phyloP scores from a whole-genome alignment of 2,329 filamentous ascomycete genomes.

The Fusarium sp. region DNA sequence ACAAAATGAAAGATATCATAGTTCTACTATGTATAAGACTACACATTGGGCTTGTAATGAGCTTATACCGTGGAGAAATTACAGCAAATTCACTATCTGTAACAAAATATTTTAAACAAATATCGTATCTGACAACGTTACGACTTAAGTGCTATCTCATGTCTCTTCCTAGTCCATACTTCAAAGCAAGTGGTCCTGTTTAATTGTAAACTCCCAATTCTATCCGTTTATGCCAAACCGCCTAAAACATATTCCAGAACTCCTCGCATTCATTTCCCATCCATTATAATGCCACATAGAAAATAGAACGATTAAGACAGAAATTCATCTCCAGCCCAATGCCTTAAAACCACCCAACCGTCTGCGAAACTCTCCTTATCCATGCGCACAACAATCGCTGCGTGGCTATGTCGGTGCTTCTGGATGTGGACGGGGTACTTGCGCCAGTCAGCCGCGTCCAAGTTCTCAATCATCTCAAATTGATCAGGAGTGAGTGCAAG shows the following conservation, averaged over 20 bases:
- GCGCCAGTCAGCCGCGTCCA: slow-evolving; percentile 76
- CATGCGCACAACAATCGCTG: slow-evolving; percentile 86
- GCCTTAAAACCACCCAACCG: slow-evolving; percentile 80
- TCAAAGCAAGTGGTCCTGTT: not conserved
- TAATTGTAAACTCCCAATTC: slow-evolving; percentile 9
- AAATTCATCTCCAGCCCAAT: slow-evolving; percentile 86
- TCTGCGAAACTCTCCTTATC: slow-evolving; percentile 78
- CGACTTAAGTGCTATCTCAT: no score
- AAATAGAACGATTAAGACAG: slow-evolving; percentile 44
- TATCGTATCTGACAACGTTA: not conserved
- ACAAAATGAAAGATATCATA: not conserved
- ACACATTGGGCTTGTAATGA: not conserved
- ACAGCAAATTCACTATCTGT: not conserved
- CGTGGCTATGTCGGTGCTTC: slow-evolving; percentile 84
- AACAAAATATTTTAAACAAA: not conserved
- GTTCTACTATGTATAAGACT: not conserved
- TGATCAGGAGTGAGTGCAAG: slow-evolving; percentile 84
- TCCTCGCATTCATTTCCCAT: slow-evolving; percentile 21
- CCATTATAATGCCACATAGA: slow-evolving; percentile 1
- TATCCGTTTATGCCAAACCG: slow-evolving; percentile 10
- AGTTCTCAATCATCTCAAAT: slow-evolving; percentile 84
- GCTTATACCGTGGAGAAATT: not conserved
- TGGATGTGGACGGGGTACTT: slow-evolving; percentile 82
- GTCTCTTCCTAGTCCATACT: not conserved
- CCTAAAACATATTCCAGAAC: slow-evolving; percentile 11